Base-by-base conservation (phyloP, 495 filamentous ascomycete genomes). In the Penicillium waksmanii region DNA sequence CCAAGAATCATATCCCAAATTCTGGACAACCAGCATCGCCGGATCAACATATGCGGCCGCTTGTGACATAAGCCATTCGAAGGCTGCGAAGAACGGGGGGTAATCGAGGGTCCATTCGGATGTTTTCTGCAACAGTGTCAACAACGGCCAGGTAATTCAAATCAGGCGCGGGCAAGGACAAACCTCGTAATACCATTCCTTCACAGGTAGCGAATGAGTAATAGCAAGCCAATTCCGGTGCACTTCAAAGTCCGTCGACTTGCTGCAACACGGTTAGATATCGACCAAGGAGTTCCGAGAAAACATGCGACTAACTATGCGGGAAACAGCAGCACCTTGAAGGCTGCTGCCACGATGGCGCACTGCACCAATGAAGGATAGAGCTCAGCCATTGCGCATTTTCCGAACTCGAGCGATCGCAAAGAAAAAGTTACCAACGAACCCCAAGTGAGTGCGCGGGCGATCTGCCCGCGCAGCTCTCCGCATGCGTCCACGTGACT, bases 31-130 rank as follows among this genome's bases (percentile, higher is more conserved):
- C 57, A 98, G 79, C 89, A 98, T 93, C 12, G 76, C 84, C 21
- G 91, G 88, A 67, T 98, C 93, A 46, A 83, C 82, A 68, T 87
- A 85, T 55, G 79, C 80, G 11, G 95, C 95, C 53, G 84, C 78
- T 63, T 94, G 92, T 15, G 95, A 95, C 55, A 98, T 82, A 51
- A 89, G 67, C 92, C 91, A 98, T 82, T 98, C 95, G 75, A 98
- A 97, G 63, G 86, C 92, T 49, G 95, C 95, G 65, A 98, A 98
- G 78, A 97, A 97, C 11, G 95, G 95, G 1, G 95, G 95, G 71
- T 98, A 98, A 74, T 98, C 95, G 62, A 98, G 89, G 0, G 95
- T 97, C 95, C 95, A 98, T 89, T 96, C 89, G 10, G 95, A 98
- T 3, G 93, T 96, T 80, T 91, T 89, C 85, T 89, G 66, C 15